Evolutionary conservation across 352 stramenopile species (phyloP).

Genomic region (Pythium folliculosum): DNA sequence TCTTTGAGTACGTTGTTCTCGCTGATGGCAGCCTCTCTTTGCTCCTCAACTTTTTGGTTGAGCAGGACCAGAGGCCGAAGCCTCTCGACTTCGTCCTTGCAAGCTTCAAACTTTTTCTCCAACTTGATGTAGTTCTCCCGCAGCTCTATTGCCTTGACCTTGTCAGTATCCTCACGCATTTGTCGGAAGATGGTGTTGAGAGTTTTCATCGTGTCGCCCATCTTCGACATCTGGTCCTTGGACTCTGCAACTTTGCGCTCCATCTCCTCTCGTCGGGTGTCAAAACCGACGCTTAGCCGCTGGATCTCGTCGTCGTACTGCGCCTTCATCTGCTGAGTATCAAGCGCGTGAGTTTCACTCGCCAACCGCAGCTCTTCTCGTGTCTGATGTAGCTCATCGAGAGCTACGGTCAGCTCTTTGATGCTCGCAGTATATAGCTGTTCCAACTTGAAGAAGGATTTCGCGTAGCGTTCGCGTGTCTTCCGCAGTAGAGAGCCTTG

Average conservation of each 20-base stretch:
- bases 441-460: constrained; percentile 77
- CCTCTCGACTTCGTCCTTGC: constrained; percentile 59
- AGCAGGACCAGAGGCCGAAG: constrained; percentile 55
- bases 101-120: constrained; percentile 64
- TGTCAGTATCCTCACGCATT: constrained; percentile 92
- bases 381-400: constrained; percentile 42
- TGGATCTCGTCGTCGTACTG: constrained; percentile 61
- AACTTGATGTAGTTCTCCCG: constrained; percentile 77
- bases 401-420: constrained; percentile 36
- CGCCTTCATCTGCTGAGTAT: constrained; percentile 42
- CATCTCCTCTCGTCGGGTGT: constrained; percentile 58
- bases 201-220: constrained; percentile 92
- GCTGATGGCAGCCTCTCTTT: constrained; percentile 34
- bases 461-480: constrained; percentile 76
- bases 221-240: constrained; percentile 86
- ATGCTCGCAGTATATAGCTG: constrained; percentile 42
- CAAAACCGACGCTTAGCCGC: constrained; percentile 44
- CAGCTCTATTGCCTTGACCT: constrained; percentile 87
- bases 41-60: constrained; percentile 48
- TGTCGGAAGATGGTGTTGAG: constrained; percentile 93
- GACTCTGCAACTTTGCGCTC: constrained; percentile 67
- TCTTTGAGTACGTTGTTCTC: constrained; percentile 46
- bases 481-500: constrained; percentile 84
- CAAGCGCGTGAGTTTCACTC: constrained; percentile 42
- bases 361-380: constrained; percentile 35